phyloP scores from a whole-genome alignment of 2,329 filamentous ascomycete genomes.

The Byssoonygena ceratinophila region DNA sequence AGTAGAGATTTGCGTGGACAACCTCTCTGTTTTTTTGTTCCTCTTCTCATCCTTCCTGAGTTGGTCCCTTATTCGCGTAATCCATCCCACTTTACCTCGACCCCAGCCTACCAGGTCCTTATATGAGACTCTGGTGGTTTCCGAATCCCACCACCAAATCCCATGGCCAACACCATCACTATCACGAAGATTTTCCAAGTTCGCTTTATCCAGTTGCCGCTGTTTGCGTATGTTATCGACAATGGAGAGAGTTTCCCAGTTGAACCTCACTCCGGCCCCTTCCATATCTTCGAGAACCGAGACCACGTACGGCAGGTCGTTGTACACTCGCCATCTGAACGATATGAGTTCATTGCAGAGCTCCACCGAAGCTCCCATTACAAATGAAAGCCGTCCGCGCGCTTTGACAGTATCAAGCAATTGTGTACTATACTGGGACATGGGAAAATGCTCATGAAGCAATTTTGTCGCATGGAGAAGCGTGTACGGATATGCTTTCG shows the following conservation, averaged over 20 bases:
- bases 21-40: not conserved
- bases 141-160: slow-evolving; percentile 15
- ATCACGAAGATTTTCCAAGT: not conserved
- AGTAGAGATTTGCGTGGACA: not conserved
- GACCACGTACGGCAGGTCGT: slow-evolving; percentile 33
- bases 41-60: slow-evolving; percentile 2
- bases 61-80: slow-evolving; percentile 6
- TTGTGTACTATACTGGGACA: slow-evolving; percentile 32
- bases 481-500: slow-evolving; percentile 33
- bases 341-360: slow-evolving; percentile 39
- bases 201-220: slow-evolving; percentile 19
- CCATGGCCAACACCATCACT: not conserved
- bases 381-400: slow-evolving; percentile 33
- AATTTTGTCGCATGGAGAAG: slow-evolving; percentile 34
- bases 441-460: slow-evolving; percentile 32
- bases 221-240: slow-evolving; percentile 25
- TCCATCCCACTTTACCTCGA: slow-evolving; percentile 9
- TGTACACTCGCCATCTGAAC: slow-evolving; percentile 35
- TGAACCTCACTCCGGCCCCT: slow-evolving; percentile 31
- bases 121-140: slow-evolving; percentile 13
- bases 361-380: slow-evolving; percentile 34
- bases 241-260: slow-evolving; percentile 26
- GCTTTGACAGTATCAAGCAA: slow-evolving; percentile 33
- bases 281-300: slow-evolving; percentile 37
- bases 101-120: slow-evolving; percentile 13